These are phyloP conservation scores for Mayamaea pseudoterrestris DNA, from an alignment of 108 stramenopile species.

Conservation along the genomic window DNA sequence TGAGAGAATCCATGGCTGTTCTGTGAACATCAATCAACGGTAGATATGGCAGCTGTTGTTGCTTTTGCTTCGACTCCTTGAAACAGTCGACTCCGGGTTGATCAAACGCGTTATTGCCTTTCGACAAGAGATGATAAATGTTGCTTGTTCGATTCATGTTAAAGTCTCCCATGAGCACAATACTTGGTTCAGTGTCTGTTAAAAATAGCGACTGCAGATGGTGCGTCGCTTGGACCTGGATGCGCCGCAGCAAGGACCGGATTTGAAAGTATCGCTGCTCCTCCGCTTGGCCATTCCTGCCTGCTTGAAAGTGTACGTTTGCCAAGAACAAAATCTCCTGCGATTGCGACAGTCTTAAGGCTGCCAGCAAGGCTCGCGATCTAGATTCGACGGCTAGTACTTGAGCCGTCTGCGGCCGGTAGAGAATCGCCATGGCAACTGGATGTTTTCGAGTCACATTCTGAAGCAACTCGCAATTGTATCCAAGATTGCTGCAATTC, in stretches of 20 bases:
- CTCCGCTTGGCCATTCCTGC: too few species aligned
- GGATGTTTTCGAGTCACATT: slow-evolving; percentile 20
- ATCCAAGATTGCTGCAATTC: background rate
- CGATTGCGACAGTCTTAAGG: slow-evolving; percentile 5
- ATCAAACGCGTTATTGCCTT: too few species aligned
- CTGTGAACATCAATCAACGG: too few species aligned
- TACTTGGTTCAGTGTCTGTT: background rate
- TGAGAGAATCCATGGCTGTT: too few species aligned
- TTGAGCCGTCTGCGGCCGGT: too few species aligned
- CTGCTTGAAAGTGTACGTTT: slow-evolving; percentile 34
- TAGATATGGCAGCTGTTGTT: too few species aligned
- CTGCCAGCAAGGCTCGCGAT: slow-evolving; percentile 19
- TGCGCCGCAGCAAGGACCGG: too few species aligned
- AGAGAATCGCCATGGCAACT: slow-evolving; percentile 18
- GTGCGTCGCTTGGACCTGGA: too few species aligned
- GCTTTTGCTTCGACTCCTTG: too few species aligned
- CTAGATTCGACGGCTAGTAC: slow-evolving; percentile 19
- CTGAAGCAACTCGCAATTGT: slow-evolving; percentile 23
- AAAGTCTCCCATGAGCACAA: slow-evolving; percentile 29
- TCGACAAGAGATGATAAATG: slow-evolving; percentile 12
- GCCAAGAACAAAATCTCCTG: slow-evolving; percentile 10
- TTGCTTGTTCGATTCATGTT: slow-evolving; percentile 21
- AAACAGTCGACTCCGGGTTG: too few species aligned
- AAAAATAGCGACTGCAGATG: too few species aligned
- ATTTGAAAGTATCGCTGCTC: too few species aligned